Evolutionary conservation across 2,329 filamentous ascomycete species (phyloP).

Genomic region (Claviceps maximensis): DNA sequence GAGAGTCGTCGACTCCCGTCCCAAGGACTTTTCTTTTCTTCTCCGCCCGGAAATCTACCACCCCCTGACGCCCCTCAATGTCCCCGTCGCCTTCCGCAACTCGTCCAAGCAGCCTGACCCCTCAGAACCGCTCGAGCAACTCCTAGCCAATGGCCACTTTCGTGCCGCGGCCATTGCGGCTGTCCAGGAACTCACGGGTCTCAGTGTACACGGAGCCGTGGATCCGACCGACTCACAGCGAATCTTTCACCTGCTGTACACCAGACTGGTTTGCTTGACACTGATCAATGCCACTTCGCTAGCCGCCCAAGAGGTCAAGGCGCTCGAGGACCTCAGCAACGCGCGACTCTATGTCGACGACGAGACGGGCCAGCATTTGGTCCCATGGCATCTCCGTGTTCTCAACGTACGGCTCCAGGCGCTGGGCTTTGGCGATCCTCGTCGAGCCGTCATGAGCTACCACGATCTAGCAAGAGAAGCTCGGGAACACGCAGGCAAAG

Average conservation of each 20-base stretch:
- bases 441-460: constrained; percentile 76
- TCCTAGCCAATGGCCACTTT: constrained; percentile 65
- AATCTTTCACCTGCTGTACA: constrained; percentile 70
- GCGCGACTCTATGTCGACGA: constrained; percentile 42
- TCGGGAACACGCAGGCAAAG: constrained; percentile 41
- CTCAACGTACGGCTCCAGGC: constrained; percentile 74
- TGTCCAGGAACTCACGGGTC: constrained; percentile 44
- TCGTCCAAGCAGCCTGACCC: constrained; percentile 50
- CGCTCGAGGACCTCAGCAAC: constrained; percentile 47
- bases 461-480: constrained; percentile 80
- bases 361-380: constrained; percentile 46
- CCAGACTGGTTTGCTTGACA: constrained; percentile 67
- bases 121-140: constrained; percentile 50
- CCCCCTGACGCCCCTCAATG: constrained; percentile 50
- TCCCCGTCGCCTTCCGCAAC: constrained; percentile 54
- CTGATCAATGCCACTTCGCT: constrained; percentile 60
- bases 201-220: constrained; percentile 27
- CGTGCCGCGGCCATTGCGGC: constrained; percentile 61
- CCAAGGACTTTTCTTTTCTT: constrained; percentile 68
- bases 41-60: constrained; percentile 75
- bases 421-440: constrained; percentile 71
- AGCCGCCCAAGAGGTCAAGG: constrained; percentile 54
- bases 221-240: constrained; percentile 44
- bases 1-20: constrained; percentile 17
- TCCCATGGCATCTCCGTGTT: constrained; percentile 79